A percentile compares a stretch with the other conserved stretches of the same genome.
phyloP scores from a whole-genome alignment of 148 eudicot species.

The Suaeda aralocaspica region DNA sequence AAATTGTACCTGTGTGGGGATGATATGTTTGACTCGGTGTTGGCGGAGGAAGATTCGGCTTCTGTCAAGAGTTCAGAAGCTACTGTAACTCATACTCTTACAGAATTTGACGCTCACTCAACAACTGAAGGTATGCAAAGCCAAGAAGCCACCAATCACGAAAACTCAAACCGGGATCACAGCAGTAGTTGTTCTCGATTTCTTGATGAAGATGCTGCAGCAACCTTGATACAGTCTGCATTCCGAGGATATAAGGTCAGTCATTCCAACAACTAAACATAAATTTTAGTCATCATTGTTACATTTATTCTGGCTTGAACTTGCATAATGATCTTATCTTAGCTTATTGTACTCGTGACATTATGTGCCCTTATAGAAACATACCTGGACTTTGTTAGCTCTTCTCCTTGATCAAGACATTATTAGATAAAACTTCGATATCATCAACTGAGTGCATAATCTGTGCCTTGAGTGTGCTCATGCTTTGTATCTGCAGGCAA shows the following conservation, averaged over 20 bases:
- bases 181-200: slow-evolving; percentile 19
- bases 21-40: slow-evolving; percentile 48
- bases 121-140: slow-evolving; percentile 24
- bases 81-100: slow-evolving; percentile 49
- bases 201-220: slow-evolving; percentile 49
- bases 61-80: slow-evolving; percentile 61
- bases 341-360: no score
- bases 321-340: background rate
- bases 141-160: slow-evolving; percentile 20
- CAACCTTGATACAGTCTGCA: slow-evolving; percentile 54
- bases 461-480: background rate
- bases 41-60: slow-evolving; percentile 63
- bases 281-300: background rate
- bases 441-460: no score
- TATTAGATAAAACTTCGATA: no score
- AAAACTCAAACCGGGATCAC: slow-evolving; percentile 20
- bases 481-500: slow-evolving; percentile 37
- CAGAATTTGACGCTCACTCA: slow-evolving; percentile 8
- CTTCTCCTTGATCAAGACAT: no score
- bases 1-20: slow-evolving; percentile 76
- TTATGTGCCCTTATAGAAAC: no score
- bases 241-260: slow-evolving; percentile 67
- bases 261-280: slow-evolving; percentile 16
- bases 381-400: no score
- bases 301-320: background rate